Percentiles rank a stretch among this genome's conserved stretches.
phyloP scores from a whole-genome alignment of 140 eudicot species.

The Senecio squalidus region DNA sequence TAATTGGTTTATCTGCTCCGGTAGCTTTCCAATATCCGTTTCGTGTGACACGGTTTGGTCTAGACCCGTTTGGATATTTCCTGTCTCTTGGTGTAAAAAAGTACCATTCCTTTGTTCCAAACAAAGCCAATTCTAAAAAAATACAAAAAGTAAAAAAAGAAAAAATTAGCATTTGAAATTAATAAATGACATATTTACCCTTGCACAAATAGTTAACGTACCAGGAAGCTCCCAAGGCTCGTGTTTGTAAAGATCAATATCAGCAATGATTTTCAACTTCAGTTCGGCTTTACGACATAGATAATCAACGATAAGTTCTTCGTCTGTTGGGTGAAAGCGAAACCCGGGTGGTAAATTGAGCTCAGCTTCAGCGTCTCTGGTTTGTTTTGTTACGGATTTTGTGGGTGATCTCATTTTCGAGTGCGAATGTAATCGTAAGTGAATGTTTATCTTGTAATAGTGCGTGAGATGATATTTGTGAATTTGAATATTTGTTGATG shows the following conservation, averaged over 20 bases:
- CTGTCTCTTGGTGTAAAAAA: conserved; percentile 46
- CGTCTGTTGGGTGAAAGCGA: conserved; percentile 44
- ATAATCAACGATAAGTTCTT: conserved; percentile 36
- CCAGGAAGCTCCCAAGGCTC: conserved; percentile 52
- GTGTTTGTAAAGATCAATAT: conserved; percentile 37
- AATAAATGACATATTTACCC: too few relatives aligned
- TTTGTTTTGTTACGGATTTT: conserved; percentile 8
- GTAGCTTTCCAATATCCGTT: conserved; percentile 53
- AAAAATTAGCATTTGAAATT: too few relatives aligned
- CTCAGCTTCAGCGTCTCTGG: conserved; percentile 32
- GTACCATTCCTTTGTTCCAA: conserved; percentile 46
- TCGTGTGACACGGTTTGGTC: conserved; percentile 45
- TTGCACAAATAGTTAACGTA: too few relatives aligned
- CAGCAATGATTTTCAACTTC: conserved; percentile 35
- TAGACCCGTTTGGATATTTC: conserved; percentile 37
- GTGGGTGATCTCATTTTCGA: conserved; percentile 23
- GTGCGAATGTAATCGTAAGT: not conserved
- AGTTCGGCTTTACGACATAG: conserved; percentile 21
- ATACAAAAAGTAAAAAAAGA: not conserved
- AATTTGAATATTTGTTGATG: too few relatives aligned
- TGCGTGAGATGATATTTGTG: not conserved
- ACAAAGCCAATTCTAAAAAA: conserved; percentile 26
- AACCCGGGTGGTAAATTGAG: conserved; percentile 38
- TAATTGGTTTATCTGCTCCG: conserved; percentile 41
- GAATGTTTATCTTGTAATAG: not conserved